A percentile compares a stretch with the other conserved stretches of the same genome.
phyloP scores from a whole-genome alignment of 305 asterid genomes.

The Solanum chacoense region DNA sequence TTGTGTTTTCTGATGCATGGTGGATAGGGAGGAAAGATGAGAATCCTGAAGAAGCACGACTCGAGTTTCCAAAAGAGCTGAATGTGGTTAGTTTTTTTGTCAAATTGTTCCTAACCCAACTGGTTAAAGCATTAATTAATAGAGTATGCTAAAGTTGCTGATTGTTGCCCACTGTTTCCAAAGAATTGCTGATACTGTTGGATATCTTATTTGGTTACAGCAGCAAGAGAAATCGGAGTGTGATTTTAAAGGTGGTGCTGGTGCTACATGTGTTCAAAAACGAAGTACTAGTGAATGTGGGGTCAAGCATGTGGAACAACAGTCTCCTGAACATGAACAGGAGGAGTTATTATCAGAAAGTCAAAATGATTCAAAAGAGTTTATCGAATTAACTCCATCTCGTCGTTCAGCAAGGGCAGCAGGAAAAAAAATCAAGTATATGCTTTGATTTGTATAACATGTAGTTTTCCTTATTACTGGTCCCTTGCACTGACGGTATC shows the following conservation, averaged over 20 bases:
- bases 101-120: conserved; percentile 1
- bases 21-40: conserved; percentile 85
- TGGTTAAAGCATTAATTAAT: not conserved
- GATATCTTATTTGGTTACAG: conserved; percentile 12
- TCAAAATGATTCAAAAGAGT: conserved; percentile 29
- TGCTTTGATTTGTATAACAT: conserved; percentile 5
- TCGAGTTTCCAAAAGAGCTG: conserved; percentile 64
- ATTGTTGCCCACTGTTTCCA: not conserved
- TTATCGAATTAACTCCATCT: conserved; percentile 43
- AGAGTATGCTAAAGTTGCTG: not conserved
- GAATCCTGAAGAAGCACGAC: conserved; percentile 72
- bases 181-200: not conserved
- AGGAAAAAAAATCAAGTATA: conserved; percentile 56
- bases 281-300: conserved; percentile 20
- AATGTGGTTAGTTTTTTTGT: conserved; percentile 34
- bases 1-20: conserved; percentile 92
- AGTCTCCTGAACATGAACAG: conserved; percentile 29
- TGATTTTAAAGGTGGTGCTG: conserved; percentile 83
- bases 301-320: conserved; percentile 23
- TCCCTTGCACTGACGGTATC: not conserved
- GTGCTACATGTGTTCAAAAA: conserved; percentile 30
- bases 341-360: conserved; percentile 44
- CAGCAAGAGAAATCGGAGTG: conserved; percentile 42
- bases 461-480: not conserved
- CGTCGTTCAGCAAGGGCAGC: conserved; percentile 69